A percentile compares a stretch with the other conserved stretches of the same genome.
Conservation (phyloP, 495 filamentous ascomycete genomes). For the Podospora appendiculata region DNA sequence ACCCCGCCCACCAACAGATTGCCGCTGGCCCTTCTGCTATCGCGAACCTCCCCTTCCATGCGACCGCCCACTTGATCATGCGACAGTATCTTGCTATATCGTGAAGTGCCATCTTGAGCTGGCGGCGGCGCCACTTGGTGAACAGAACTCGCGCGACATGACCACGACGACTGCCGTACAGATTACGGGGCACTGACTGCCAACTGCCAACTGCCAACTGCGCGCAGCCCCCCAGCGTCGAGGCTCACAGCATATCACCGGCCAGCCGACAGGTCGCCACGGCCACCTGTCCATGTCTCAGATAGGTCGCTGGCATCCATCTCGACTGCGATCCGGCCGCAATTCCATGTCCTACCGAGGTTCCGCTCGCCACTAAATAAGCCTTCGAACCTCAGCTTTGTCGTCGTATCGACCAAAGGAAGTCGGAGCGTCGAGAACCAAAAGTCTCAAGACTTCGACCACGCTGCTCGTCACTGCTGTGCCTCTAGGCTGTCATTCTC, state of each 20-base stretch:
- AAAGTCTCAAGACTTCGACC: background rate
- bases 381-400: background rate
- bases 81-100: too few species aligned
- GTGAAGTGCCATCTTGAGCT: too few species aligned
- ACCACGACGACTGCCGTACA: slow-evolving; percentile 1
- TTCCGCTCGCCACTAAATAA: too few species aligned
- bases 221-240: slow-evolving; percentile 3
- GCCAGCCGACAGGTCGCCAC: slow-evolving; percentile 8
- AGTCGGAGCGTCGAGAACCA: background rate
- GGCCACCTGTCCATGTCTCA: slow-evolving; percentile 28
- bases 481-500: background rate
- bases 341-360: slow-evolving; percentile 10
- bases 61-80: too few species aligned
- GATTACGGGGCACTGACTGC: too few species aligned
- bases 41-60: too few species aligned
- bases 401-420: background rate
- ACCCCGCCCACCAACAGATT: too few species aligned
- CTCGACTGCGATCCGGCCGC: slow-evolving; percentile 14
- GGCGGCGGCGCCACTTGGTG: too few species aligned
- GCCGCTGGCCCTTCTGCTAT: too few species aligned
- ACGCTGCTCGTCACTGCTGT: background rate
- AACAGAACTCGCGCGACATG: background rate
- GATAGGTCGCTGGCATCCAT: slow-evolving; percentile 15
- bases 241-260: slow-evolving; percentile 7
- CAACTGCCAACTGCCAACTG: slow-evolving; percentile 10